A percentile compares a stretch with the other conserved stretches of the same genome.
Evolutionary conservation across 345 rosid species (phyloP).

Genomic region (Lenwebbia sp.): DNA sequence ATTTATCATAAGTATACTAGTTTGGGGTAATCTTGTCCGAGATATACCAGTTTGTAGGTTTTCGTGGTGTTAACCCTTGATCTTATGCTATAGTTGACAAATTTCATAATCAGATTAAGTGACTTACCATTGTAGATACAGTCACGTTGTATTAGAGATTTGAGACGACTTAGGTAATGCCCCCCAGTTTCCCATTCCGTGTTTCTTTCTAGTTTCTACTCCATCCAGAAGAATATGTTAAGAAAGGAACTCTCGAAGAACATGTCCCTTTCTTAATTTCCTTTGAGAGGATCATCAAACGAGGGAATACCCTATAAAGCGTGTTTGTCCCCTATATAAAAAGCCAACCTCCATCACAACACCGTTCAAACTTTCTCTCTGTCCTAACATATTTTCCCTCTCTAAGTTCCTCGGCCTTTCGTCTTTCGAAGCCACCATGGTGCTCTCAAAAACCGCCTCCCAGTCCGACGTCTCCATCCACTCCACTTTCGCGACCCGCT

Average conservation of each 20-base stretch:
- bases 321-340: neutral
- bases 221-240: neutral
- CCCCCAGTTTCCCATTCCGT: neutral
- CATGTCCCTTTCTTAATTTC: neutral
- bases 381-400: neutral
- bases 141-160: no score
- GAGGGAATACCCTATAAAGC: neutral
- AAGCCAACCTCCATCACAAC: neutral
- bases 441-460: slow-evolving; percentile 50
- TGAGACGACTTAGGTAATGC: no score
- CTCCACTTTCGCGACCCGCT: slow-evolving; percentile 83
- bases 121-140: no score
- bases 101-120: no score
- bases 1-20: no score
- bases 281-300: neutral
- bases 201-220: neutral
- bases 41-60: no score
- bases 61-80: no score
- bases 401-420: neutral
- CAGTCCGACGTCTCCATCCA: slow-evolving; percentile 67
- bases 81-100: no score
- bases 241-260: neutral
- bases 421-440: slow-evolving; percentile 21
- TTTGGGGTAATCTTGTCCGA: no score
- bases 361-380: neutral